Evolutionary conservation across 2,329 filamentous ascomycete species (phyloP).

Genomic region (Alternaria dauci): DNA sequence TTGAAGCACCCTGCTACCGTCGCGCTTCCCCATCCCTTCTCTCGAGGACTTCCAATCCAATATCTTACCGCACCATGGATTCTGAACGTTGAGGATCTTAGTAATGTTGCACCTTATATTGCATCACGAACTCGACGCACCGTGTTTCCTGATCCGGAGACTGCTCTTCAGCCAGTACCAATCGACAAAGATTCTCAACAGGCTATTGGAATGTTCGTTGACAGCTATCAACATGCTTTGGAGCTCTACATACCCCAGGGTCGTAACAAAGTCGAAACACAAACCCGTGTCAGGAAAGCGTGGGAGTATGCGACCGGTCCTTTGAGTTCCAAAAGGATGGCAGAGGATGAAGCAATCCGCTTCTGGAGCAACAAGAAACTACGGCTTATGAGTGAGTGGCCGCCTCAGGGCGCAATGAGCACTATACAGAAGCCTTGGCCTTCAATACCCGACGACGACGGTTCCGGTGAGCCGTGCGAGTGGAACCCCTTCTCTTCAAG

Average conservation of each 20-base stretch:
- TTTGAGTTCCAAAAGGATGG: slow-evolving; percentile 39
- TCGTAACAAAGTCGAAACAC: slow-evolving; percentile 18
- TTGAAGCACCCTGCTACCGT: slow-evolving; percentile 31
- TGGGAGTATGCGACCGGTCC: slow-evolving; percentile 42
- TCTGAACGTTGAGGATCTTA: slow-evolving; percentile 13
- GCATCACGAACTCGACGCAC: slow-evolving; percentile 27
- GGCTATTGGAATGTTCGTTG: slow-evolving; percentile 47
- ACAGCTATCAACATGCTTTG: slow-evolving; percentile 44
- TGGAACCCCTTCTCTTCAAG: slow-evolving; percentile 37
- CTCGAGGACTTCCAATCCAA: slow-evolving; percentile 48
- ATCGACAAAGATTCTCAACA: slow-evolving; percentile 29
- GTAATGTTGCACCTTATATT: slow-evolving; percentile 36
- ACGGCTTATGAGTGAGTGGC: neutral
- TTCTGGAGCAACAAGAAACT: slow-evolving; percentile 36
- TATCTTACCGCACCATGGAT: slow-evolving; percentile 32
- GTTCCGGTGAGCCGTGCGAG: slow-evolving; percentile 25
- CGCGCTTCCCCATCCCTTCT: slow-evolving; percentile 39
- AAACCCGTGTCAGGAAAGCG: slow-evolving; percentile 24
- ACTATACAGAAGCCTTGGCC: slow-evolving; percentile 18
- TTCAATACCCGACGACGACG: slow-evolving; percentile 26
- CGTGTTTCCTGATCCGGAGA: slow-evolving; percentile 31
- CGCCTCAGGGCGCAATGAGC: neutral
- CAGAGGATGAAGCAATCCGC: slow-evolving; percentile 35
- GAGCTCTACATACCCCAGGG: slow-evolving; percentile 29
- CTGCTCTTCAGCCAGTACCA: slow-evolving; percentile 29